Conservation (phyloP, 257 asterid species). For the Plantago major region DNA sequence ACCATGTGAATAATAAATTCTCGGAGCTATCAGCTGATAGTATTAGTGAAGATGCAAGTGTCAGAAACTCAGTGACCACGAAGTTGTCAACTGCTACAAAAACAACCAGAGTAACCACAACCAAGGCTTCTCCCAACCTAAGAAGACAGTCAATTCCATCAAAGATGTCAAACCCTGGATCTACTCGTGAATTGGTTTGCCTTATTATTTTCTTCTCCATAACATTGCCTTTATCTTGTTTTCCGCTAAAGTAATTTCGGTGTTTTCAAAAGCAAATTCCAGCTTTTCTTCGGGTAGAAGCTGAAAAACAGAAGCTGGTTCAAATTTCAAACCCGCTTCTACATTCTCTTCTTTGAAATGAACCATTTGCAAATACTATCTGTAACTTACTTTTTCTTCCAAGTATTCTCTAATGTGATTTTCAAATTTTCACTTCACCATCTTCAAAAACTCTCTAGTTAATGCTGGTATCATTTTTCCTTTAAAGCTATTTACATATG, state of each 20-base stretch:
- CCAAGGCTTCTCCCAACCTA: slow-evolving; percentile 38
- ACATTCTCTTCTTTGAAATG: too few species aligned
- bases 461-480: too few species aligned
- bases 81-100: slow-evolving; percentile 35
- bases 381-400: too few species aligned
- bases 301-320: too few species aligned
- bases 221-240: not conserved
- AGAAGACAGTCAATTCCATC: slow-evolving; percentile 59
- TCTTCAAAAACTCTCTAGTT: too few species aligned
- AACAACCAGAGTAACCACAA: slow-evolving; percentile 36
- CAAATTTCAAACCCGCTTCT: too few species aligned
- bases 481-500: not conserved
- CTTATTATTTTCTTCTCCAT: not conserved
- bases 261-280: too few species aligned
- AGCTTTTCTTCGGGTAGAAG: too few species aligned
- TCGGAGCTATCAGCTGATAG: slow-evolving; percentile 47
- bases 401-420: too few species aligned
- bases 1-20: slow-evolving; percentile 37
- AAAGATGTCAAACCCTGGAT: slow-evolving; percentile 70
- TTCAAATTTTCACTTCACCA: too few species aligned
- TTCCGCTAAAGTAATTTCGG: too few species aligned
- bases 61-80: slow-evolving; percentile 31
- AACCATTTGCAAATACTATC: too few species aligned
- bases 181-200: slow-evolving; percentile 92
- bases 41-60: slow-evolving; percentile 35